Evolutionary conservation across 371 early-diverging fungal species (phyloP).

Genomic region (Apophysomyces sp.): DNA sequence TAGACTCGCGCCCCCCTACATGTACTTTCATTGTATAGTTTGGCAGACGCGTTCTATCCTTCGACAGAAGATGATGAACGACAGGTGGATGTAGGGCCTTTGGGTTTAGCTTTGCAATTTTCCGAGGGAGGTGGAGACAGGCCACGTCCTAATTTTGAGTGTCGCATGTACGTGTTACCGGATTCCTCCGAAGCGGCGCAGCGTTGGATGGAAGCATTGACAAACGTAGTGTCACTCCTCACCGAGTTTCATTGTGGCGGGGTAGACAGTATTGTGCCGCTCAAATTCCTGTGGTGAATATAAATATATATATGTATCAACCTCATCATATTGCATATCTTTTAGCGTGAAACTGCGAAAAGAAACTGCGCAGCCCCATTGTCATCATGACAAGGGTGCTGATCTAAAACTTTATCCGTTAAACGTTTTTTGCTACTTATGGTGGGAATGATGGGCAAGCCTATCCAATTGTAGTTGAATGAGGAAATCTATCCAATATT

Average conservation of each 20-base stretch:
- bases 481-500: too few species aligned
- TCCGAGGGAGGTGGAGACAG: constrained; percentile 12
- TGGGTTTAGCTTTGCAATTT: constrained; percentile 44
- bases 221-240: constrained; percentile 12
- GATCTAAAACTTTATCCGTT: too few species aligned
- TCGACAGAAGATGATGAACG: constrained; percentile 44
- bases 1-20: constrained; percentile 29
- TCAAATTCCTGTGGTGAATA: constrained; percentile 9
- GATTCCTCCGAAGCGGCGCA: constrained; percentile 24
- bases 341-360: too few species aligned
- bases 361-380: too few species aligned
- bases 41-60: constrained; percentile 35
- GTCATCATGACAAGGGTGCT: too few species aligned
- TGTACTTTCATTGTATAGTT: constrained; percentile 29
- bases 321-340: too few species aligned
- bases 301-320: background rate
- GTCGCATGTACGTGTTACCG: constrained; percentile 47
- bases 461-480: too few species aligned
- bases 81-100: constrained; percentile 40
- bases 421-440: too few species aligned
- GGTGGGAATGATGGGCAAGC: too few species aligned
- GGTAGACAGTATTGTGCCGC: constrained; percentile 1
- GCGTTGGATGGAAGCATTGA: constrained; percentile 38
- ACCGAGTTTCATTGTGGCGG: constrained; percentile 11
- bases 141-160: constrained; percentile 21